A percentile compares a stretch with the other conserved stretches of the same genome.
Conservation (phyloP, 176 grass and related monocot species). For the Aegilops bicornis region DNA sequence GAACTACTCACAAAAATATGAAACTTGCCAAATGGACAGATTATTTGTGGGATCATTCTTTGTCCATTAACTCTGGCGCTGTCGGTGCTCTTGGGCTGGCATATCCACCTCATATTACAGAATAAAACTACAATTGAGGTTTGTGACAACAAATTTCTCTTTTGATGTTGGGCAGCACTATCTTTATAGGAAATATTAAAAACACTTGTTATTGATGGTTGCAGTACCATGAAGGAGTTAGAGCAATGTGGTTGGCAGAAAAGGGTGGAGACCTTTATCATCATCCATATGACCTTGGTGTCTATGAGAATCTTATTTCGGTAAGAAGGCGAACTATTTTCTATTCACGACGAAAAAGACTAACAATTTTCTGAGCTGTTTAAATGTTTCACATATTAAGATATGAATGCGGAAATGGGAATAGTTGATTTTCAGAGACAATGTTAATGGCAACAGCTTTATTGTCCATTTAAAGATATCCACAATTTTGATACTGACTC, state of each 20-base stretch:
- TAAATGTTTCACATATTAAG: neutral
- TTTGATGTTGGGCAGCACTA: neutral
- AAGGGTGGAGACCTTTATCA: conserved; percentile 82
- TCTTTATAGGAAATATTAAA: conserved; percentile 23
- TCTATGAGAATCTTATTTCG: conserved; percentile 84
- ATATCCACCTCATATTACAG: conserved; percentile 90
- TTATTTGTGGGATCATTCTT: conserved; percentile 75
- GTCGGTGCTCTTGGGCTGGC: conserved; percentile 79
- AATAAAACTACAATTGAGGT: conserved; percentile 99
- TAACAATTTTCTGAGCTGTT: neutral
- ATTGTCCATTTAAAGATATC: neutral
- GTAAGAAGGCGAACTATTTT: conserved; percentile 43
- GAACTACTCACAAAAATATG: neutral
- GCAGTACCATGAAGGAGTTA: conserved; percentile 97
- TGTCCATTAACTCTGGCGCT: conserved; percentile 76
- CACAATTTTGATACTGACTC: neutral
- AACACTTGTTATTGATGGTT: conserved; percentile 27
- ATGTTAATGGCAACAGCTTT: neutral
- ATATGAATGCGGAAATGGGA: neutral
- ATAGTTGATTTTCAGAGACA: conserved; percentile 7
- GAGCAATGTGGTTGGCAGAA: conserved; percentile 93
- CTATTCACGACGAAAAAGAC: neutral
- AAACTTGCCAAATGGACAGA: conserved; percentile 49
- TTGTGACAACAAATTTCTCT: conserved; percentile 19
- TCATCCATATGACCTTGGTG: conserved; percentile 89